phyloP scores from a whole-genome alignment of 169 alveolate species.

The Plasmodium knowlesi region DNA sequence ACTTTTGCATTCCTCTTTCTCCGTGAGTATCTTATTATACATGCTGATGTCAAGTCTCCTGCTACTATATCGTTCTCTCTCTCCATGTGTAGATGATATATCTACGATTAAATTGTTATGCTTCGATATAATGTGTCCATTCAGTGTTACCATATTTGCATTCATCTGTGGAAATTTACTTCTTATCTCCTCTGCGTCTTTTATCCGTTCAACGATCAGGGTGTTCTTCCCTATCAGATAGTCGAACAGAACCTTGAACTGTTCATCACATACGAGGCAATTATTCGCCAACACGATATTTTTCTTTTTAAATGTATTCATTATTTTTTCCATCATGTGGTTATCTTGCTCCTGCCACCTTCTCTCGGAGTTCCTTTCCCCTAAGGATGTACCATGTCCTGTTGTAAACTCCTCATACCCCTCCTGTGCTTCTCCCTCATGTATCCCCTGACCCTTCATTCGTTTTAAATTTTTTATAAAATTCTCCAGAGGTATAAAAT shows the following conservation, averaged over 20 bases:
- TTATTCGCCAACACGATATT: conserved; percentile 50
- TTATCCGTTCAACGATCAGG: conserved; percentile 13
- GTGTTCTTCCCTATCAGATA: conserved; percentile 47
- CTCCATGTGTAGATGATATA: conserved; percentile 9
- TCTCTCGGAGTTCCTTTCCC: neutral
- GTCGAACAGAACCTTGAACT: conserved; percentile 24
- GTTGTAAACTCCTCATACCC: neutral
- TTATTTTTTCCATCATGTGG: conserved; percentile 9
- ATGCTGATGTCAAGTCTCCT: conserved; percentile 16
- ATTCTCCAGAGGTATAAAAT: conserved; percentile 78
- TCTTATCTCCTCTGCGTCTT: conserved; percentile 51
- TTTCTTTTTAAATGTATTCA: conserved; percentile 27
- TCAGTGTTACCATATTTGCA: conserved; percentile 39
- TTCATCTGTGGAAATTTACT: conserved; percentile 23
- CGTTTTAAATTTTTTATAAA: conserved; percentile 10
- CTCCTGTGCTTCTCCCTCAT: neutral
- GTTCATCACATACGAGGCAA: conserved; percentile 46
- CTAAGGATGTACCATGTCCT: too few species aligned
- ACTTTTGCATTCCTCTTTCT: conserved; percentile 46
- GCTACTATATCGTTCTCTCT: conserved; percentile 14
- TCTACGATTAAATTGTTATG: conserved; percentile 49
- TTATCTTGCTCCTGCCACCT: neutral
- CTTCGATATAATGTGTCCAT: conserved; percentile 54
- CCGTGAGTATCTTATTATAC: conserved; percentile 18
- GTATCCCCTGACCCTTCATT: neutral